A percentile compares a stretch with the other conserved stretches of the same genome.
Conservation (phyloP, 2,329 filamentous ascomycete genomes). For the Verticillium longisporum region DNA sequence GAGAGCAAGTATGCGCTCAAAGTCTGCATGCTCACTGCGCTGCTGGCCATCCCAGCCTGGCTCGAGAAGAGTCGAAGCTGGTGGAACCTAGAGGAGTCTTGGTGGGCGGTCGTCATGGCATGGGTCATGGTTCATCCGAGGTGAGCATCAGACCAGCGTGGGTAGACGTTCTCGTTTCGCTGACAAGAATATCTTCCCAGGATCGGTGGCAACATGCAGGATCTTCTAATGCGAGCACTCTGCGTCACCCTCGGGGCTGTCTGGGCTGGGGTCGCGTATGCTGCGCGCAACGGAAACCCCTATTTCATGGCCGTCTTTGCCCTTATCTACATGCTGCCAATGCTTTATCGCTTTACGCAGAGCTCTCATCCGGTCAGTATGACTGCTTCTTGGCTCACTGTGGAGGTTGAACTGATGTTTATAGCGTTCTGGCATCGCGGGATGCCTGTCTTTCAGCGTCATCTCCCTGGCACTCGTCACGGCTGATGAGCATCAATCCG, state of each 20-base stretch:
- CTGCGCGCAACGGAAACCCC: constrained; percentile 43
- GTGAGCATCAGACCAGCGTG: constrained; percentile 17
- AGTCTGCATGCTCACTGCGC: constrained; percentile 41
- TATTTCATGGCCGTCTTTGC: constrained; percentile 50
- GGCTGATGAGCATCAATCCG: constrained; percentile 22
- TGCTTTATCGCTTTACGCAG: constrained; percentile 50
- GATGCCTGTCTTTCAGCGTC: constrained; percentile 49
- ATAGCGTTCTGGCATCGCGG: constrained; percentile 50
- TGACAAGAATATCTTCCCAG: neutral
- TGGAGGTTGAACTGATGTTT: neutral
- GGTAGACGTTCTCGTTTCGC: neutral
- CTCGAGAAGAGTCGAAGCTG: constrained; percentile 34
- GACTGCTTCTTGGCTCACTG: neutral
- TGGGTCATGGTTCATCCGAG: constrained; percentile 49
- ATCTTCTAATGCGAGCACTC: constrained; percentile 44
- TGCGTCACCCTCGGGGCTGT: constrained; percentile 43
- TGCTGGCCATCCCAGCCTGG: constrained; percentile 49
- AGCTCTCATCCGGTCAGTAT: constrained; percentile 42
- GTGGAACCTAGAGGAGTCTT: constrained; percentile 49
- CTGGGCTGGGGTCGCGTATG: constrained; percentile 47
- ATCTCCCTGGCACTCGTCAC: constrained; percentile 38
- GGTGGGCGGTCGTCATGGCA: constrained; percentile 52
- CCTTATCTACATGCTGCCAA: constrained; percentile 50
- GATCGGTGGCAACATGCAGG: constrained; percentile 51
- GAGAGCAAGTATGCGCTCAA: constrained; percentile 53